These are phyloP conservation scores for Thalia dealbata DNA, from an alignment of 176 grass and related monocot genomes.

Conservation along the genomic window DNA sequence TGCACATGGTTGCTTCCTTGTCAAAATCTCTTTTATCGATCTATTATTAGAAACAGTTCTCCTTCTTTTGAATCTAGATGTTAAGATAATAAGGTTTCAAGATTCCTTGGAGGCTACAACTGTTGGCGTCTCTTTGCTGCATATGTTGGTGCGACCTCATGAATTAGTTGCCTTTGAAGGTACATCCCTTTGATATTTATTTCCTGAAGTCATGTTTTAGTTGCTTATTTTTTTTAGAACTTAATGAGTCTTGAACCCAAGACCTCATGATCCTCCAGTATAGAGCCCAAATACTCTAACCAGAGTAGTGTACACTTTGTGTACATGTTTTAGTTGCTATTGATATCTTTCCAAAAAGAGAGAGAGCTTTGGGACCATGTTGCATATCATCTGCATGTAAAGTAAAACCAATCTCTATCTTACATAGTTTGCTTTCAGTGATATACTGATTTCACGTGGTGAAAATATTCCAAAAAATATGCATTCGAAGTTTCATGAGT, in stretches of 20 bases:
- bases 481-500: background rate
- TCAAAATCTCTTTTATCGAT: background rate
- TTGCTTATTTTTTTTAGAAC: too few relatives aligned
- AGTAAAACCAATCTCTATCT: too few relatives aligned
- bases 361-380: background rate
- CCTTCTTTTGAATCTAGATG: conserved; percentile 36
- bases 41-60: background rate
- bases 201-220: background rate
- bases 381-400: too few relatives aligned
- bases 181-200: conserved; percentile 10
- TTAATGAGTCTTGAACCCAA: too few relatives aligned
- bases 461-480: background rate
- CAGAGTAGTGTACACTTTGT: too few relatives aligned
- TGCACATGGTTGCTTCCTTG: background rate
- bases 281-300: too few relatives aligned
- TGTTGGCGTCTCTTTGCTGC: conserved; percentile 31
- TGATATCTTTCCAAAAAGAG: background rate
- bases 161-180: conserved; percentile 24
- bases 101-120: conserved; percentile 48
- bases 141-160: conserved; percentile 31
- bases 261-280: too few relatives aligned
- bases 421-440: background rate
- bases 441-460: background rate
- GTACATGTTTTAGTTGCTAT: background rate
- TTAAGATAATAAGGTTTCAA: conserved; percentile 52